These are phyloP conservation scores for Rubia tinctorum DNA, from an alignment of 305 asterid genomes.

Conservation along the genomic window DNA sequence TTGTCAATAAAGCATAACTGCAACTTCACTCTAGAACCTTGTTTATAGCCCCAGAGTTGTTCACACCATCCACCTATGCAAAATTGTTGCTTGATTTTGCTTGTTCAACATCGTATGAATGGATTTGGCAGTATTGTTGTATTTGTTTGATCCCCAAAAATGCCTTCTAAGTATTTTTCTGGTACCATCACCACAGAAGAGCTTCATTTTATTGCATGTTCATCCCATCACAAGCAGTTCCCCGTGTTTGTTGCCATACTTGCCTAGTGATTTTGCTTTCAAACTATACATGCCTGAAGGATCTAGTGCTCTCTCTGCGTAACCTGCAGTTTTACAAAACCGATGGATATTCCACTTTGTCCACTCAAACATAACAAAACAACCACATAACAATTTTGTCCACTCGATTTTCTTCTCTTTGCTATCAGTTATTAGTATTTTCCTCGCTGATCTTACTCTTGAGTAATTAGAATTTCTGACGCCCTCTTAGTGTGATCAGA, in stretches of 20 bases:
- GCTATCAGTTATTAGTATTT: too few relatives aligned
- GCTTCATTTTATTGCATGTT: too few relatives aligned
- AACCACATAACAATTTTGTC: not conserved
- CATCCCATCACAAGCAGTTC: too few relatives aligned
- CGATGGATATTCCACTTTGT: not conserved
- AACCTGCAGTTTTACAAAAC: too few relatives aligned
- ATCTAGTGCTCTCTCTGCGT: too few relatives aligned
- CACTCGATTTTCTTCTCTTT: not conserved
- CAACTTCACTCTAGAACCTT: not conserved
- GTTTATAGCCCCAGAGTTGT: not conserved
- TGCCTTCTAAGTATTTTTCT: not conserved
- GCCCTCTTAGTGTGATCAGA: not conserved
- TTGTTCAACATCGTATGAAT: not conserved
- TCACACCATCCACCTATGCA: not conserved
- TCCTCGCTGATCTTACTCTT: too few relatives aligned
- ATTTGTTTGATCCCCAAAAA: not conserved
- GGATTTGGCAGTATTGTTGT: not conserved
- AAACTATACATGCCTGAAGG: not conserved
- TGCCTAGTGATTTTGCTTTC: not conserved
- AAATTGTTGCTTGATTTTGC: not conserved
- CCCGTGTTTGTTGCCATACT: not conserved
- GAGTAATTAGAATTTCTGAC: not conserved
- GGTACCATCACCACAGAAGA: not conserved
- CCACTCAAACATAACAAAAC: too few relatives aligned
- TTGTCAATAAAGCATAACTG: not conserved